Percentiles rank a stretch among this genome's conserved stretches.
These are phyloP conservation scores for Sporothrix brasiliensis DNA, from an alignment of 2,329 filamentous ascomycete genomes.

Conservation along the genomic window DNA sequence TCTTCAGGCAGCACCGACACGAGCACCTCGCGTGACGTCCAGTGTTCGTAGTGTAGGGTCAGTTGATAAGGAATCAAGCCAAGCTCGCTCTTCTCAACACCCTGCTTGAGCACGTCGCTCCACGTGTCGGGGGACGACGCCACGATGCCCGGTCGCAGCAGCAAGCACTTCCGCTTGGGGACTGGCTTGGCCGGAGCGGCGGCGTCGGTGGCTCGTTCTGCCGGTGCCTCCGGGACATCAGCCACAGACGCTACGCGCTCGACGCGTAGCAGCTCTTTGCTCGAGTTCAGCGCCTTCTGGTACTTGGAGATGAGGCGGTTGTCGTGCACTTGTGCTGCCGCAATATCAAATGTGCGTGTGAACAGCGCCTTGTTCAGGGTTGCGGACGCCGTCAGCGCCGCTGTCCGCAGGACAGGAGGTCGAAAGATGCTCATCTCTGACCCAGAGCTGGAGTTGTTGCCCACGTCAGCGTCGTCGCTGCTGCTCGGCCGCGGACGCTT, in stretches of 20 bases:
- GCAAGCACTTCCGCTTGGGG: constrained; percentile 57
- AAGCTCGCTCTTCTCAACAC: constrained; percentile 69
- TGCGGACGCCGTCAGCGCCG: constrained; percentile 58
- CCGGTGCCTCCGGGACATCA: constrained; percentile 60
- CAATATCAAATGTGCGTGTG: constrained; percentile 71
- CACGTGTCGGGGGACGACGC: constrained; percentile 69
- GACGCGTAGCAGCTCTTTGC: constrained; percentile 65
- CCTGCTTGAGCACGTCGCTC: constrained; percentile 69
- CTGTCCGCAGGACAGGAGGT: constrained; percentile 74
- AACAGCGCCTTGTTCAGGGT: constrained; percentile 81
- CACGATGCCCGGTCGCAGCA: constrained; percentile 61
- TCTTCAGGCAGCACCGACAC: constrained; percentile 77
- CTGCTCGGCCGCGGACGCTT: constrained; percentile 34
- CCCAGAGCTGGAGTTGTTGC: constrained; percentile 3
- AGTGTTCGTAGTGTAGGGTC: constrained; percentile 79
- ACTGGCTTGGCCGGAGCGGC: constrained; percentile 45
- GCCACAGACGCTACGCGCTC: constrained; percentile 67
- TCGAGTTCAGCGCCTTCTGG: constrained; percentile 66
- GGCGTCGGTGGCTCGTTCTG: constrained; percentile 37
- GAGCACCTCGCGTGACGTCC: constrained; percentile 89
- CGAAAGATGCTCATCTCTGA: constrained; percentile 63
- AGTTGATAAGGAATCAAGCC: constrained; percentile 78
- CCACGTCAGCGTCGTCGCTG: constrained; percentile 26
- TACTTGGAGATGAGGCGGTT: constrained; percentile 73
- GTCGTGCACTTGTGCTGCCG: constrained; percentile 77